phyloP scores from a whole-genome alignment of 1,139 yeast species.

The Ashbya aceris region DNA sequence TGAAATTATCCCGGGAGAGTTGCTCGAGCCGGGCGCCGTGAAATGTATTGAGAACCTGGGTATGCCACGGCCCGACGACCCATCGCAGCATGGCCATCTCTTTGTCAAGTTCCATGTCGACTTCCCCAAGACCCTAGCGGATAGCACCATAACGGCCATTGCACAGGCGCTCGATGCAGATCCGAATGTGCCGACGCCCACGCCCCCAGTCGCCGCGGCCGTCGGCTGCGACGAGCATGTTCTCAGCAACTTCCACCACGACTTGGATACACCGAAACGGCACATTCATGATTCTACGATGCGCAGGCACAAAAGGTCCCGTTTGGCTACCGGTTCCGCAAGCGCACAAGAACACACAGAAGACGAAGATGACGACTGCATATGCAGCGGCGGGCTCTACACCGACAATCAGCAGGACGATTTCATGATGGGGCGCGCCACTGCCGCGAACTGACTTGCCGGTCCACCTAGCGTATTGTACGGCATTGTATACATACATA shows the following conservation, averaged over 20 bases:
- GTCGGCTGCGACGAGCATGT: slow-evolving; percentile 21
- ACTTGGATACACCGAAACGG: background rate
- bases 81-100: slow-evolving; percentile 18
- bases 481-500: no score
- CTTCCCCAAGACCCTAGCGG: slow-evolving; percentile 18
- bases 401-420: no score
- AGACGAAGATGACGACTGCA: no score
- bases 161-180: slow-evolving; percentile 14
- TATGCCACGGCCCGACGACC: slow-evolving; percentile 19
- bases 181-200: slow-evolving; percentile 9
- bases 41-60: slow-evolving; percentile 24
- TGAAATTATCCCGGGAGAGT: slow-evolving; percentile 23
- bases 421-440: no score
- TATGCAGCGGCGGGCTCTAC: no score
- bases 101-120: slow-evolving; percentile 20
- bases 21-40: slow-evolving; percentile 17
- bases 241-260: slow-evolving; percentile 14
- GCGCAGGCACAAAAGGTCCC: no score
- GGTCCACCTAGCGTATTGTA: no score
- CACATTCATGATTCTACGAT: no score
- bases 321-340: no score
- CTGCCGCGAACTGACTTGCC: no score
- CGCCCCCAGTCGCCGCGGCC: background rate
- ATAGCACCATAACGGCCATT: slow-evolving; percentile 16
- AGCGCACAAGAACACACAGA: no score